phyloP scores from a whole-genome alignment of 345 rosid genomes.

The Gossypium longicalyx region DNA sequence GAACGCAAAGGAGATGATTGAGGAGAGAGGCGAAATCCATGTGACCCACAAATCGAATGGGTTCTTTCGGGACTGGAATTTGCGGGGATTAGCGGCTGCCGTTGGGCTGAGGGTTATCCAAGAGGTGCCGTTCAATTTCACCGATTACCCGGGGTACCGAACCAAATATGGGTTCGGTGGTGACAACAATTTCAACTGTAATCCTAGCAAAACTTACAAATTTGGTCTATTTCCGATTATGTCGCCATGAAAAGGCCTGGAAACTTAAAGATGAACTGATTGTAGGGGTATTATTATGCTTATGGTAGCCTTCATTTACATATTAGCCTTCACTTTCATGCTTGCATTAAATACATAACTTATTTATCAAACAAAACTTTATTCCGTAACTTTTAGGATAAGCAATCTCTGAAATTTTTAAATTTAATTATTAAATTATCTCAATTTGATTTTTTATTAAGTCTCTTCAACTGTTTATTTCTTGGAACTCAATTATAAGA shows the following conservation, averaged over 20 bases:
- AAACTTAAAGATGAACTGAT: too few relatives aligned
- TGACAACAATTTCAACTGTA: constrained; percentile 6
- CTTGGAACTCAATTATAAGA: too few relatives aligned
- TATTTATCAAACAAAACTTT: too few relatives aligned
- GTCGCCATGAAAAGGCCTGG: not conserved
- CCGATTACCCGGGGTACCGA: constrained; percentile 40
- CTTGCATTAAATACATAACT: too few relatives aligned
- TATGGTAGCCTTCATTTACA: too few relatives aligned
- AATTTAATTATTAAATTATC: too few relatives aligned
- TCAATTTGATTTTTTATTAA: too few relatives aligned
- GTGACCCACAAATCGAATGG: constrained; percentile 42
- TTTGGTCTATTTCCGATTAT: not conserved
- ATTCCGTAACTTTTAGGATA: too few relatives aligned
- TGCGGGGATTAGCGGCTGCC: constrained; percentile 26
- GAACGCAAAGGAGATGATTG: constrained; percentile 39
- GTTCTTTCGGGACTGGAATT: constrained; percentile 44
- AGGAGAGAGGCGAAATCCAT: constrained; percentile 45
- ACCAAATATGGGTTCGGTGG: constrained; percentile 31
- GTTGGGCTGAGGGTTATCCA: constrained; percentile 27
- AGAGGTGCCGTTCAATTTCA: constrained; percentile 17
- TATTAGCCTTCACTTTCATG: too few relatives aligned
- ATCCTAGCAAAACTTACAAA: constrained; percentile 19
- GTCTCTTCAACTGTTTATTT: too few relatives aligned
- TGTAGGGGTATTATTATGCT: too few relatives aligned
- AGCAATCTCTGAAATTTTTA: too few relatives aligned